A percentile compares a stretch with the other conserved stretches of the same genome.
These are phyloP conservation scores for Penicillium italicum DNA, from an alignment of 2,329 filamentous ascomycete species.

Conservation along the genomic window DNA sequence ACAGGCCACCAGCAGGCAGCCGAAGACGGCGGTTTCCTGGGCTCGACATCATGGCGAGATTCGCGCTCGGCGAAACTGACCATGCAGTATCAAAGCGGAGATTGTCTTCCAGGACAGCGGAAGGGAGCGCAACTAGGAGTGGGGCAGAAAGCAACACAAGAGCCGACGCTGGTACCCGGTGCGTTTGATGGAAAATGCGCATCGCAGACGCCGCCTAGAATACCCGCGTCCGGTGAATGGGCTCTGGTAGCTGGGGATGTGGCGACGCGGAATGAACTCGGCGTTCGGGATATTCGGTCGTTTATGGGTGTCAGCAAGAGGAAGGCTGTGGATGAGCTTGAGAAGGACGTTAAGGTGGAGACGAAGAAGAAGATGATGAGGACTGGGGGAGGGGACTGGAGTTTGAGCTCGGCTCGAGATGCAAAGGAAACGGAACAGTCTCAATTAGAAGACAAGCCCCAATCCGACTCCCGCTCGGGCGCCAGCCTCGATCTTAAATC, in stretches of 20 bases:
- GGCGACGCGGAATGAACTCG: constrained; percentile 24
- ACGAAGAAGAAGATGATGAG: constrained; percentile 12
- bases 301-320: constrained; percentile 49
- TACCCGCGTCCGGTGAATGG: constrained; percentile 49
- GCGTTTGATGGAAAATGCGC: constrained; percentile 17
- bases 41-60: constrained; percentile 66
- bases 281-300: constrained; percentile 43
- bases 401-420: neutral
- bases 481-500: constrained; percentile 8
- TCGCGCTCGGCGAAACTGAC: constrained; percentile 66
- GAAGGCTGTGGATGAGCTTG: constrained; percentile 34
- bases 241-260: constrained; percentile 38
- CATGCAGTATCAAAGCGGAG: constrained; percentile 62
- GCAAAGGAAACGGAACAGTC: neutral
- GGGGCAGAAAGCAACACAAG: neutral
- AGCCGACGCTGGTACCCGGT: neutral
- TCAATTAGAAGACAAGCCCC: neutral
- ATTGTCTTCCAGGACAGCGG: constrained; percentile 43
- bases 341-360: constrained; percentile 13
- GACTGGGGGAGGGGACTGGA: neutral
- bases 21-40: constrained; percentile 62
- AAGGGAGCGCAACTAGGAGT: neutral
- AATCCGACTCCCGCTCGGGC: neutral
- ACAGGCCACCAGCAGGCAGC: constrained; percentile 78
- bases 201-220: neutral